Evolutionary conservation across 176 grass and related monocot genomes (phyloP), one percentile per base, ranked within the genome.

Genomic region (Eremochloa ophiuroides): DNA sequence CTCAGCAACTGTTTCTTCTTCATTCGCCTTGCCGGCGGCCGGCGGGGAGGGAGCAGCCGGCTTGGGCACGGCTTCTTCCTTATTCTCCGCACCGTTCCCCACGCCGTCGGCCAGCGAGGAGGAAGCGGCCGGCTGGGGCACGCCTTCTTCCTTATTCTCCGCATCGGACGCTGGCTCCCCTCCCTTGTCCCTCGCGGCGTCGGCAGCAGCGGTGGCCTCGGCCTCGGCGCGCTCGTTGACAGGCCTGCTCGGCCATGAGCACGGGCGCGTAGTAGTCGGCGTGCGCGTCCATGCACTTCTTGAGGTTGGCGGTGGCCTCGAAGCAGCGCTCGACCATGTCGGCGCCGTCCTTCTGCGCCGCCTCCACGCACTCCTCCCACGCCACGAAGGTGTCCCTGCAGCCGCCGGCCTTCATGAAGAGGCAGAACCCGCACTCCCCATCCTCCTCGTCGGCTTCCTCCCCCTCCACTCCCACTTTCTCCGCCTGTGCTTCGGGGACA

Each of bases 391-490:
- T 63, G 3, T 95, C 96, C 82, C 82, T 84, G 93, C 93, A 95
- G 1, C 88, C 96, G 16, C 96, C 96, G 22, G 63, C 88, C 78
- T 99, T 99, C 96, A 99, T 99, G 85, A 80, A 99, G 44, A 99
- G 26, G 88, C 96, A 99, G 82, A 99, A 99, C 48, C 82, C 85
- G 73, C 96, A 99, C 88, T 99, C 96, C 9, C 50, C 90, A 64
- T 91, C 92, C 20, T 94, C 92, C 76, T 76, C 87, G 3, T 43
- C 77, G 27, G 20, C 85, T 8, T 15, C 14, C 55, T 58, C 74
- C 38, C 1, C 59, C 46, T 15, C n/a, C n/a, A n/a, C n/a, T n/a
- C n/a, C 73, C 55, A 16, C 58, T 30, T 13, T 23, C 62, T 28
- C 72, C n/a, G 46, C 44, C 22, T 37, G 81, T 4, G 20, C 68